Conservation (phyloP, 257 asterid species). For the Osmanthus fragrans region DNA sequence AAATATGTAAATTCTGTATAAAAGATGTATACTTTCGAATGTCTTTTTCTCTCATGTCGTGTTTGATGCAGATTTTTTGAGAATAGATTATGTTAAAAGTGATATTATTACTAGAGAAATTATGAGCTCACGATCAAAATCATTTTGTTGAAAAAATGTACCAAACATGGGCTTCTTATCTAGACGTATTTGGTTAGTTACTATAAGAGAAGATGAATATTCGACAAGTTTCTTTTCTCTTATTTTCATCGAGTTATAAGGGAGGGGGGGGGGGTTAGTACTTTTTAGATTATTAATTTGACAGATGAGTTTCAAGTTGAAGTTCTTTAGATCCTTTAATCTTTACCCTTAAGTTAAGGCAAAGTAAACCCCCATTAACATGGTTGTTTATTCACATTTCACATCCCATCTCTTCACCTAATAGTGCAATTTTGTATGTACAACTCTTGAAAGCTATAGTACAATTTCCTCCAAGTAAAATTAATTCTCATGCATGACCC, state of each 20-base stretch:
- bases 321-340: constrained; percentile 4
- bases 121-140: no score
- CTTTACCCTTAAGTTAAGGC: constrained; percentile 37
- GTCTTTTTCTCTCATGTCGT: not conserved
- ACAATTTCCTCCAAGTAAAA: constrained; percentile 36
- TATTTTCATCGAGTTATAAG: not conserved
- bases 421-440: constrained; percentile 14
- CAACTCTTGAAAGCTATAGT: constrained; percentile 31
- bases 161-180: no score
- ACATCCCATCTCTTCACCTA: constrained; percentile 21
- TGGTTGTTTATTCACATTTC: constrained; percentile 41
- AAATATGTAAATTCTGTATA: no score
- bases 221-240: not conserved
- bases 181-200: no score
- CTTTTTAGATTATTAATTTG: no score
- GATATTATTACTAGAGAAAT: no score
- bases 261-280: not conserved
- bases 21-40: not conserved
- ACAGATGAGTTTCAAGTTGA: not conserved
- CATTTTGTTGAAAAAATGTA: no score
- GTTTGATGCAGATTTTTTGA: no score
- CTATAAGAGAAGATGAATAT: not conserved
- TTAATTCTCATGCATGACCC: constrained; percentile 30
- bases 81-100: no score
- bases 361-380: constrained; percentile 22